phyloP scores from a whole-genome alignment of 345 rosid species.

The Nephelium lappaceum region DNA sequence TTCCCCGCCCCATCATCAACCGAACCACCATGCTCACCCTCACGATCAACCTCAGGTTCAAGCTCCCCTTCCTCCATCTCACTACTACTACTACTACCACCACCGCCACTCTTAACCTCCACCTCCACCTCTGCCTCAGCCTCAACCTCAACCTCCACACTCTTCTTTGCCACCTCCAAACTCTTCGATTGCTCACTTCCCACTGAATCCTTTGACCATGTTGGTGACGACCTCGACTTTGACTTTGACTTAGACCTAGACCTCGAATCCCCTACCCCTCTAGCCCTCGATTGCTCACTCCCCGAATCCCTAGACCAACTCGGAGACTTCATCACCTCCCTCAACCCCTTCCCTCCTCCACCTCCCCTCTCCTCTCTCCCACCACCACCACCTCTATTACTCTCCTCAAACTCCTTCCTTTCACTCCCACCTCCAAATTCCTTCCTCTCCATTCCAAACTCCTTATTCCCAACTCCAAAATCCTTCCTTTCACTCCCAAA shows the following conservation, averaged over 20 bases:
- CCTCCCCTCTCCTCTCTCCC: conserved; percentile 38
- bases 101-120: conserved; percentile 41
- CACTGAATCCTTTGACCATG: conserved; percentile 86
- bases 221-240: conserved; percentile 52
- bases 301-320: conserved; percentile 89
- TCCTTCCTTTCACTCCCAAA: conserved; percentile 49
- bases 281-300: conserved; percentile 60
- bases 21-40: conserved; percentile 14
- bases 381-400: conserved; percentile 15
- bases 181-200: conserved; percentile 68
- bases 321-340: conserved; percentile 53
- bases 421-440: conserved; percentile 28
- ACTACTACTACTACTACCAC: conserved; percentile 59
- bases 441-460: conserved; percentile 33
- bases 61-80: conserved; percentile 99
- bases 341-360: conserved; percentile 44
- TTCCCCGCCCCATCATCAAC: conserved; percentile 20
- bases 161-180: conserved; percentile 49
- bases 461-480: conserved; percentile 12
- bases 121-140: conserved; percentile 41
- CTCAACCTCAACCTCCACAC: conserved; percentile 38
- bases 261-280: conserved; percentile 27
- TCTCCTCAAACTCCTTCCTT: background rate
- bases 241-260: conserved; percentile 20
- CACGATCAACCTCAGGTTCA: conserved; percentile 46